Percentiles rank a stretch among this genome's conserved stretches.
Conservation (phyloP, 192 early-diverging fungal genomes). For the Coemansia sp. region DNA sequence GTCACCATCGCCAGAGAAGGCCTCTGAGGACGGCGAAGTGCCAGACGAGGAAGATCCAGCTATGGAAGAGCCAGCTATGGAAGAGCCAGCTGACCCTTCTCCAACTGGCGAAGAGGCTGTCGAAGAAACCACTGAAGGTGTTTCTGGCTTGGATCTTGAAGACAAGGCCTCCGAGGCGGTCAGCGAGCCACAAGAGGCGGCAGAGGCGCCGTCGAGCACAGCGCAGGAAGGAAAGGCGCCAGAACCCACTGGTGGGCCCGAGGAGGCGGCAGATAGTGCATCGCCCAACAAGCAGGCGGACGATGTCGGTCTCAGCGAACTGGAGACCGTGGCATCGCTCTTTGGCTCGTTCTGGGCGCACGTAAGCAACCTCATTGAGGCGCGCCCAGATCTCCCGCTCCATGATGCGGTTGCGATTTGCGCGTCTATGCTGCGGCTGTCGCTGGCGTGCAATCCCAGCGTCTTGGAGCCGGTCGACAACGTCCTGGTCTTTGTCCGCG, state of each 20-base stretch:
- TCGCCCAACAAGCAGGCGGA: not conserved
- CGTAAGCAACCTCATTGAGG: constrained; percentile 86
- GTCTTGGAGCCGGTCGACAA: constrained; percentile 81
- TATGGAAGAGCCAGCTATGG: too few relatives aligned
- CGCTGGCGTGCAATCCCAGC: constrained; percentile 81
- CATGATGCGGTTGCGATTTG: constrained; percentile 89
- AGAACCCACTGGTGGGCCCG: not conserved
- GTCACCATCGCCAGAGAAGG: too few relatives aligned
- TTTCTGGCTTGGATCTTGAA: too few relatives aligned
- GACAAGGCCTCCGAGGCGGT: too few relatives aligned
- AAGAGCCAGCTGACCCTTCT: too few relatives aligned
- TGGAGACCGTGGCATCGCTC: constrained; percentile 44
- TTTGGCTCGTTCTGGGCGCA: constrained; percentile 98
- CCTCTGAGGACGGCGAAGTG: too few relatives aligned
- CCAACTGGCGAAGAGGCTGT: too few relatives aligned
- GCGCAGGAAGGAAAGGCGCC: too few relatives aligned
- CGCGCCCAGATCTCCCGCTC: constrained; percentile 84
- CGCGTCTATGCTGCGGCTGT: constrained; percentile 81
- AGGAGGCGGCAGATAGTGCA: not conserved
- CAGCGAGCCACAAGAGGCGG: too few relatives aligned
- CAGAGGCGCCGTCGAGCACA: too few relatives aligned
- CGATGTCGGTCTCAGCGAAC: constrained; percentile 8
- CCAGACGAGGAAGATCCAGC: too few relatives aligned
- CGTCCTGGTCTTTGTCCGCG: constrained; percentile 86
- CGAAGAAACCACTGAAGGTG: too few relatives aligned